Conservation (phyloP, 208 protist species). For the Wallacemonas sp. region DNA sequence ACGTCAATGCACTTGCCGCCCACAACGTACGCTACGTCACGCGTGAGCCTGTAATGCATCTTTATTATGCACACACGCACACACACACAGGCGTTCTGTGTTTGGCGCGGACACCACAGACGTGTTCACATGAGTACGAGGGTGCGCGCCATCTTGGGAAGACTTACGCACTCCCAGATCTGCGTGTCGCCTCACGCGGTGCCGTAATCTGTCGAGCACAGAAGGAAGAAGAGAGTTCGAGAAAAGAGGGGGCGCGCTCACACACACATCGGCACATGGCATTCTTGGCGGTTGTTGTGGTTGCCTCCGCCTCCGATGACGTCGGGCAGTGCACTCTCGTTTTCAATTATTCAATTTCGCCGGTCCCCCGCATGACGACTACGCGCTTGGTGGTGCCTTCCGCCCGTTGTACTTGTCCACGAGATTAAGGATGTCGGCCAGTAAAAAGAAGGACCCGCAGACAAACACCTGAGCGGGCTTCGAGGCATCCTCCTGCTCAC, state of each 20-base stretch:
- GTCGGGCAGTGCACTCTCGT: too few relatives aligned
- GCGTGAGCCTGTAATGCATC: too few relatives aligned
- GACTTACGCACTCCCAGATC: conserved; percentile 3
- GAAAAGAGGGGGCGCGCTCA: not conserved
- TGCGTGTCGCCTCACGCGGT: too few relatives aligned
- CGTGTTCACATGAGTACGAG: too few relatives aligned
- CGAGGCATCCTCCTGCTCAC: conserved; percentile 49
- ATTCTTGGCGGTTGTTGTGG: not conserved
- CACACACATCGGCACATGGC: not conserved
- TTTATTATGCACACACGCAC: too few relatives aligned
- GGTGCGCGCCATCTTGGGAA: too few relatives aligned
- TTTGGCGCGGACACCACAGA: too few relatives aligned
- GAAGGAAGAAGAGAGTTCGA: not conserved
- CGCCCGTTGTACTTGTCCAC: conserved; percentile 21
- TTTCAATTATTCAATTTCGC: not conserved
- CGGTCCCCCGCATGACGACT: not conserved
- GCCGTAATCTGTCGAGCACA: too few relatives aligned
- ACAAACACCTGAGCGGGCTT: conserved; percentile 79
- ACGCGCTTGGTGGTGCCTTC: not conserved
- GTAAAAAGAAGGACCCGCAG: conserved; percentile 85
- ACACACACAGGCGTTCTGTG: too few relatives aligned
- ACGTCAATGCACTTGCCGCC: too few relatives aligned
- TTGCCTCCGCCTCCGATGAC: too few relatives aligned
- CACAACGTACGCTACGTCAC: too few relatives aligned
- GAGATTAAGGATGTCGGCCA: conserved; percentile 67